Percentiles rank a stretch among this genome's conserved stretches.
These are phyloP conservation scores for Nicotiana sylvestris DNA, from an alignment of 257 asterid species.

Conservation along the genomic window DNA sequence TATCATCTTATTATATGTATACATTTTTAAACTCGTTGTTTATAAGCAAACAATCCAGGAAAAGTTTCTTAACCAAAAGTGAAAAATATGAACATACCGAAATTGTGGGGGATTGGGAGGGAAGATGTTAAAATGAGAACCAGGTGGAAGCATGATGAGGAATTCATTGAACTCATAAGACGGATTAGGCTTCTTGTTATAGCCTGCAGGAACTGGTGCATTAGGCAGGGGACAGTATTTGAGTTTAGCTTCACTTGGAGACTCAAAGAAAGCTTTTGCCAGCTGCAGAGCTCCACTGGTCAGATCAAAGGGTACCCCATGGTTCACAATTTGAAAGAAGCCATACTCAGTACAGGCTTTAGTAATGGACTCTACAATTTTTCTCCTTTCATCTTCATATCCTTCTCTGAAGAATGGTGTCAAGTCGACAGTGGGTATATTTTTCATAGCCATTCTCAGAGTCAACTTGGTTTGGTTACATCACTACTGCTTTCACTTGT, in stretches of 20 bases:
- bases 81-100: background rate
- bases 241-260: conserved; percentile 37
- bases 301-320: conserved; percentile 41
- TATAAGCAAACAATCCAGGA: background rate
- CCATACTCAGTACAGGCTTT: conserved; percentile 47
- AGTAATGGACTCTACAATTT: conserved; percentile 22
- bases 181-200: conserved; percentile 39
- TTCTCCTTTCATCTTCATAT: conserved; percentile 23
- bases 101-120: conserved; percentile 30
- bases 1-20: background rate
- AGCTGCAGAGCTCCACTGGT: conserved; percentile 36
- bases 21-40: background rate
- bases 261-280: conserved; percentile 27
- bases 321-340: conserved; percentile 42
- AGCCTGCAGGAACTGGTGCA: conserved; percentile 48
- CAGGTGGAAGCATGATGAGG: conserved; percentile 43
- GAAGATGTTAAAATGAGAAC: conserved; percentile 19
- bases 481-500: background rate
- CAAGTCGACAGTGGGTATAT: conserved; percentile 45
- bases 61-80: background rate
- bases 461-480: background rate
- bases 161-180: conserved; percentile 43
- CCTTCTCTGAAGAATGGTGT: conserved; percentile 30
- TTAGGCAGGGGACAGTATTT: conserved; percentile 20
- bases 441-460: conserved; percentile 11